Evolutionary conservation across 306 rosid genomes (phyloP).

Genomic region (Gastrolobium bilobum): DNA sequence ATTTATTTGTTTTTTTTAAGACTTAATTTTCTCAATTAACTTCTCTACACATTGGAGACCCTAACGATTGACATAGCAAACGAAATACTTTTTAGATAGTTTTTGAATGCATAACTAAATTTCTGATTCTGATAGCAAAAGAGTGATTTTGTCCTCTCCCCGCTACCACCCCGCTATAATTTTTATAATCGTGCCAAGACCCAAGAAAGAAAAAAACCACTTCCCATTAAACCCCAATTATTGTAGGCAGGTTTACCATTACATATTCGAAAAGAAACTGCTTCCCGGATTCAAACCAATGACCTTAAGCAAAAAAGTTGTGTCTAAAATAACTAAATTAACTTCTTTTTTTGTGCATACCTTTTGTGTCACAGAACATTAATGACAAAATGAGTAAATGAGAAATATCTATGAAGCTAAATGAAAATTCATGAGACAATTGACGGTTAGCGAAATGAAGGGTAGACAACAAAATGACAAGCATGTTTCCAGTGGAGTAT

Average conservation of each 20-base stretch:
- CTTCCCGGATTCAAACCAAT: too few species aligned
- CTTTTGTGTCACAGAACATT: background rate
- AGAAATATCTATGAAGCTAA: constrained; percentile 10
- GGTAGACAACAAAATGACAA: constrained; percentile 10
- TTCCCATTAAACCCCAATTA: too few species aligned
- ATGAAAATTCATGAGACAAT: background rate
- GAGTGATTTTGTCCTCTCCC: constrained; percentile 16
- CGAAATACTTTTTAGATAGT: constrained; percentile 7
- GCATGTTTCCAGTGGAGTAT: background rate
- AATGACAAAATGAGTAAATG: constrained; percentile 21
- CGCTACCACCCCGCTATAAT: constrained; percentile 27
- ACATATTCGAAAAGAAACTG: too few species aligned
- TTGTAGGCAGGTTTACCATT: too few species aligned
- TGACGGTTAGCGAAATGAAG: background rate
- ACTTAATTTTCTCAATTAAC: constrained; percentile 1
- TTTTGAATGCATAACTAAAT: background rate
- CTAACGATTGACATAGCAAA: background rate
- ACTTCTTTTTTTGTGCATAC: too few species aligned
- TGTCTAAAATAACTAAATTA: background rate
- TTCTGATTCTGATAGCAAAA: constrained; percentile 9
- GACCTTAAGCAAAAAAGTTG: background rate
- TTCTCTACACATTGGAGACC: constrained; percentile 5
- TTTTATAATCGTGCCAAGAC: constrained; percentile 1
- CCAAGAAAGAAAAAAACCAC: background rate
- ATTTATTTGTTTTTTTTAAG: background rate